A percentile compares a stretch with the other conserved stretches of the same genome.
Conservation (phyloP, 75 land plant species). For the Pinus albicaulis region DNA sequence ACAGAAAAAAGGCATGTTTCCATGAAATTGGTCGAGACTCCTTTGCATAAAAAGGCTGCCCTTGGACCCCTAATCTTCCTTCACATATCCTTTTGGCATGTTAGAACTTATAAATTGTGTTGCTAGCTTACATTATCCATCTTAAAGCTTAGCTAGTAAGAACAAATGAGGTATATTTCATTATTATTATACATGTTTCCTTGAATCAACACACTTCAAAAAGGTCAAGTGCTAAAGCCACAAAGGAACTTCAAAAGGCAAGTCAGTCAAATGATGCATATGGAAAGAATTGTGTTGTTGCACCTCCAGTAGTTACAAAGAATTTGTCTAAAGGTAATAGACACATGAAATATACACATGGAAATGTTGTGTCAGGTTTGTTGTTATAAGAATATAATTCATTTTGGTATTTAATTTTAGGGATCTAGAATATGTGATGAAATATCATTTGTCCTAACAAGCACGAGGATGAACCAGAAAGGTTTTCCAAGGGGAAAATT, state of each 20-base stretch:
- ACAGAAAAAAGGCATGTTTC: slow-evolving; percentile 5
- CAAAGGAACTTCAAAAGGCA: slow-evolving; percentile 11
- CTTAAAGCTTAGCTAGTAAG: background rate
- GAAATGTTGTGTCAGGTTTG: slow-evolving; percentile 30
- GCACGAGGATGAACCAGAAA: too few species aligned
- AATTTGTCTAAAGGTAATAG: background rate
- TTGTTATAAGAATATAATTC: too few species aligned
- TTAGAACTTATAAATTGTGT: background rate
- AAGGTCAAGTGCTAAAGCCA: slow-evolving; percentile 9
- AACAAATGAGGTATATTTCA: background rate
- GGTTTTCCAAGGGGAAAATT: too few species aligned
- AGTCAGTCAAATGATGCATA: too few species aligned
- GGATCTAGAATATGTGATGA: too few species aligned
- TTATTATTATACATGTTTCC: slow-evolving; percentile 6
- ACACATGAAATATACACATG: slow-evolving; percentile 36
- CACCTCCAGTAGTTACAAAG: background rate
- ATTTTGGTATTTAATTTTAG: too few species aligned
- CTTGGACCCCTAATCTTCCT: slow-evolving; percentile 22
- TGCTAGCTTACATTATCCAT: background rate
- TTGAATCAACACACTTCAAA: slow-evolving; percentile 24
- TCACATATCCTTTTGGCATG: slow-evolving; percentile 27
- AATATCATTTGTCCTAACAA: too few species aligned
- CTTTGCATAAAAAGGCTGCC: slow-evolving; percentile 17
- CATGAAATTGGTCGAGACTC: slow-evolving; percentile 17
- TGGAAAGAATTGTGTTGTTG: background rate